Evolutionary conservation across 352 stramenopile species (phyloP).

Genomic region (Phytophthora sp.): DNA sequence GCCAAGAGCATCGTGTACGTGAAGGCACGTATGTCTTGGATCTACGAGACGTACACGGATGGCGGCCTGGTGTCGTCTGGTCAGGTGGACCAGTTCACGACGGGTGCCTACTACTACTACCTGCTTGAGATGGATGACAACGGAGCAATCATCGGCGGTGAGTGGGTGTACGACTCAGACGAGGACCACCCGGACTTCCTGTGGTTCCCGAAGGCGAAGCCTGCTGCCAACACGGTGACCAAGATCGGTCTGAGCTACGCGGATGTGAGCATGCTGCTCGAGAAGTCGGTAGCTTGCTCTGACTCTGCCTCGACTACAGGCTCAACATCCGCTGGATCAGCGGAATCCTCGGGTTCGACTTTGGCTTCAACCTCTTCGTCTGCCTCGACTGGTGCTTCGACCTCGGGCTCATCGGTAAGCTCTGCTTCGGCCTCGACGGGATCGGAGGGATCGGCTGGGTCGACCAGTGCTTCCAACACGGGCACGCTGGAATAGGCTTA

Average conservation of each 20-base stretch:
- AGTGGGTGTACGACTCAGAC: constrained; percentile 38
- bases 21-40: constrained; percentile 42
- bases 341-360: not conserved
- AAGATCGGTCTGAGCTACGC: constrained; percentile 33
- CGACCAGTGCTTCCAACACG: not conserved
- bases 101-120: constrained; percentile 33
- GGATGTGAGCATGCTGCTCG: constrained; percentile 24
- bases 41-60: constrained; percentile 43
- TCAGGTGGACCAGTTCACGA: constrained; percentile 29
- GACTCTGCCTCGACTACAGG: constrained; percentile 5
- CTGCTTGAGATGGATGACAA: constrained; percentile 37
- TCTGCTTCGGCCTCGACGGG: not conserved
- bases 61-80: constrained; percentile 32
- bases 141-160: constrained; percentile 34
- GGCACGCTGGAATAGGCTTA: too few species aligned
- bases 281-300: constrained; percentile 18
- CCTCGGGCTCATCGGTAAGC: not conserved
- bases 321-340: not conserved
- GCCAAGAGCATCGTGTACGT: constrained; percentile 48
- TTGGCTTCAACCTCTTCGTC: not conserved
- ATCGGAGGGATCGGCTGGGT: not conserved
- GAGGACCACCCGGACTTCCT: constrained; percentile 40
- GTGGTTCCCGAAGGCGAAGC: constrained; percentile 31
- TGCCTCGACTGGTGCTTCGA: not conserved
- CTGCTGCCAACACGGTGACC: constrained; percentile 24